Base-by-base conservation (phyloP, 2,329 filamentous ascomycete genomes). In the Camptophora hylomeconis region DNA sequence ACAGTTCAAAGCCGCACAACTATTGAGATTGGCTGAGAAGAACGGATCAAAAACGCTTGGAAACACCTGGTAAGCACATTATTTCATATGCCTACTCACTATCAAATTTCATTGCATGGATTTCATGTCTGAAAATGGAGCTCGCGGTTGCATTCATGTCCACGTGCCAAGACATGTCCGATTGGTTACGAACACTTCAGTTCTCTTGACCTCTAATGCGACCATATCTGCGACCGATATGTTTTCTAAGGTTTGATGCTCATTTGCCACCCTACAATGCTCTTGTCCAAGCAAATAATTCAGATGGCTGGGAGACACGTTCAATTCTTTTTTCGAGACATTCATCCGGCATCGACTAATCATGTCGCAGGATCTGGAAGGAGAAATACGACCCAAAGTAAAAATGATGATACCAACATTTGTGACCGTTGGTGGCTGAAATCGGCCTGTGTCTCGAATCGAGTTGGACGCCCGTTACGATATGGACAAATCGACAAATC, bases 31-130 rank as follows among this genome's bases (percentile, higher is more conserved):
- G 48, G 86, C 89, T 20, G 89, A 95, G 59, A 67, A 81, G 48
- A 80, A 76, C 50, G 87, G 87, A 28, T 80, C 76, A 57, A 94
- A 92, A 63, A 84, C 75, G 31, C 63, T 95, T 40, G 89, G 89
- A 38, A 94, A 95, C 61, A 80, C 81, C 46, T 98, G 89, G 87
- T 94, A 75, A 56, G 80, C 70, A 36, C 10, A n/a, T n/a, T 26
- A 22, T 37, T 33, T 32, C 30, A 20, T 24, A 11, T 32, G 20
- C 21, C 39, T 21, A 32, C 32, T 26, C 18, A 17, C 9, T 34
- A 9, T n/a, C 10, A n/a, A n/a, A n/a, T n/a, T n/a, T n/a, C n/a
- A n/a, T n/a, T n/a, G n/a, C n/a, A n/a, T n/a, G n/a, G n/a, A n/a
- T n/a, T n/a, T n/a, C n/a, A n/a, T n/a, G n/a, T n/a, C n/a, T n/a